Base-by-base conservation (phyloP, 2,329 filamentous ascomycete genomes). In the Aspergillus ibericus region DNA sequence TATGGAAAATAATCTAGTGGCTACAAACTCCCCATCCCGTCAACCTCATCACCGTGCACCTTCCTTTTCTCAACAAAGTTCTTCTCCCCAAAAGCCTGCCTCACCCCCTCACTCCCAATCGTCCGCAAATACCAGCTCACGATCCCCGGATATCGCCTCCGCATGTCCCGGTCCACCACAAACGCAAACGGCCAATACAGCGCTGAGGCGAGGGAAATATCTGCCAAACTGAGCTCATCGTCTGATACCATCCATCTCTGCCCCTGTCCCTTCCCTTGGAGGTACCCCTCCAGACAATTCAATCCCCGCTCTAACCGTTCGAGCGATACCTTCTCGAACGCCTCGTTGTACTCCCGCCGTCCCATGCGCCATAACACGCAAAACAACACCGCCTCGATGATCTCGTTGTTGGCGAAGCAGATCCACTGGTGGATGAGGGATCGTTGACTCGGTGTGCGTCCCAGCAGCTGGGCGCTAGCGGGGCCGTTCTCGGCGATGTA, bases 401-500 rank as follows among this genome's bases (percentile, higher is more conserved):
- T 34, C 59, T 71, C 70, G 48, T 63, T 66, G 58, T 80, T 75
- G 13, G 76, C 66, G 62, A 78, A 80, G 55, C 64, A 70, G n/a
- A 76, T 67, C 81, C 81, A 84, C 66, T 81, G 74, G 27, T 72
- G 67, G 67, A 83, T 76, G 8, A 70, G 65, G 0, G 80, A 79
- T 34, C 75, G 71, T 51, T 78, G 73, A 59, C 77, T 73, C 7
- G 71, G 52, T 35, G 77, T 78, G 3, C 63, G 48, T 22, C 82
- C 81, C 5, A 82, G 64, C 3, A 84, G 75, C 66, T 83, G 80
- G 6, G 5, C 61, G 65, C 6, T 72, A 53, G 71, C 70, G 40
- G 80, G 78, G 3, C 82, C 81, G 34, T 72, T 74, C 54, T 76
- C 76, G 46, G 80, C 79, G 40, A 82, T 59, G 68, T 80, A 82